phyloP scores from a whole-genome alignment of 768 basidiomycete genomes.

The Phylloporus sp. region DNA sequence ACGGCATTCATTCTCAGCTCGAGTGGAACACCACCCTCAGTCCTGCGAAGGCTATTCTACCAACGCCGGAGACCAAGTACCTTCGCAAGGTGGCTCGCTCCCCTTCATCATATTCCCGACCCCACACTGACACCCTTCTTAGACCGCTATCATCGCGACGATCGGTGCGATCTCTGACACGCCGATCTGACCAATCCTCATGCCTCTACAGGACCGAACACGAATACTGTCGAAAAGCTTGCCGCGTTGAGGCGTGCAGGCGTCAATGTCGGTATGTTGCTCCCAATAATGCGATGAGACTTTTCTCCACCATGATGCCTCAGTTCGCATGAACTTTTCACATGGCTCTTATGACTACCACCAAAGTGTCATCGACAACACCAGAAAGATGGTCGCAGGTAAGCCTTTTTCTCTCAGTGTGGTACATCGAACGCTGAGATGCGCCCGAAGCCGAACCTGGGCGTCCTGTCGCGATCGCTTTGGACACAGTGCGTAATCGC shows the following conservation, averaged over 20 bases:
- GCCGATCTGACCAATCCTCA: slow-evolving; percentile 3
- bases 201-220: slow-evolving; percentile 73
- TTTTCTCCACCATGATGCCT: slow-evolving; percentile 6
- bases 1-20: slow-evolving; percentile 75
- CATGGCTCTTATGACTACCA: slow-evolving; percentile 99
- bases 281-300: background rate
- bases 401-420: slow-evolving; percentile 20
- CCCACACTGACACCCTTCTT: slow-evolving; percentile 9
- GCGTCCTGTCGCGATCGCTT: slow-evolving; percentile 93
- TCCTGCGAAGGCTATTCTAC: slow-evolving; percentile 64
- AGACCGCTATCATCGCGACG: slow-evolving; percentile 98
- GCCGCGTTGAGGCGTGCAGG: slow-evolving; percentile 82
- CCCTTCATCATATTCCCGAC: background rate
- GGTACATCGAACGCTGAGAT: slow-evolving; percentile 3
- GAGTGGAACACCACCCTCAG: slow-evolving; percentile 88
- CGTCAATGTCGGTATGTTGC: slow-evolving; percentile 88
- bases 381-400: slow-evolving; percentile 81
- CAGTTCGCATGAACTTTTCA: slow-evolving; percentile 99
- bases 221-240: slow-evolving; percentile 88
- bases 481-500: slow-evolving; percentile 76
- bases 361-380: slow-evolving; percentile 98
- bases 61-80: slow-evolving; percentile 78
- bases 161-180: slow-evolving; percentile 61
- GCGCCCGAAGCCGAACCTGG: slow-evolving; percentile 50
- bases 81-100: slow-evolving; percentile 73